Conservation (phyloP, 495 filamentous ascomycete genomes). For the Coniosporium apollinis region DNA sequence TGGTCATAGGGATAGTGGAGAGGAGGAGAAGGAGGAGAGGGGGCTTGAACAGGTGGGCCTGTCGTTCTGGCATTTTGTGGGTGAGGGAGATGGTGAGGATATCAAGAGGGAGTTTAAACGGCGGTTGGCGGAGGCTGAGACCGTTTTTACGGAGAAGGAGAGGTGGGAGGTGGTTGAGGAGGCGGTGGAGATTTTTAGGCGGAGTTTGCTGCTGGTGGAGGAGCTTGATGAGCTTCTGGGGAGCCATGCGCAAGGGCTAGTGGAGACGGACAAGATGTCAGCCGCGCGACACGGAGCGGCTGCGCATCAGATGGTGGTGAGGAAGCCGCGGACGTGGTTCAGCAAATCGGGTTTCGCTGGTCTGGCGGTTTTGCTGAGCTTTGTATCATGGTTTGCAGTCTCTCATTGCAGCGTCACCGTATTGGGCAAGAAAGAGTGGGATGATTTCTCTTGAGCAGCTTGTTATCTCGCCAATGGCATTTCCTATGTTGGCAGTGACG, state of each 20-base stretch:
- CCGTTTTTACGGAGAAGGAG: constrained; percentile 25
- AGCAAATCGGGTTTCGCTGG: too few relatives aligned
- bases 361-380: too few relatives aligned
- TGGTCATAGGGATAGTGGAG: constrained; percentile 1
- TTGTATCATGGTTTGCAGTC: too few relatives aligned
- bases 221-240: constrained; percentile 20
- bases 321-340: neutral
- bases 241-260: neutral
- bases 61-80: constrained; percentile 21
- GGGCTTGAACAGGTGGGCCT: constrained; percentile 7
- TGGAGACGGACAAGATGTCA: too few relatives aligned
- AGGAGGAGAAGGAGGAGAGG: neutral
- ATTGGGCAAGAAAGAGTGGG: too few relatives aligned
- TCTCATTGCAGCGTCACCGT: too few relatives aligned
- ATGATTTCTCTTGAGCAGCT: too few relatives aligned
- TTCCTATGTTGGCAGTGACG: too few relatives aligned
- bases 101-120: constrained; percentile 26
- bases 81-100: constrained; percentile 23
- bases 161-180: constrained; percentile 32
- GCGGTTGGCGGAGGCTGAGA: constrained; percentile 23
- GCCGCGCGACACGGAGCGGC: too few relatives aligned
- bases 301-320: too few relatives aligned
- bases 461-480: too few relatives aligned
- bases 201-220: constrained; percentile 22
- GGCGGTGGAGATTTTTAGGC: constrained; percentile 27